A percentile compares a stretch with the other conserved stretches of the same genome.
phyloP scores from a whole-genome alignment of 495 filamentous ascomycete genomes.

The Penicillium canariense region DNA sequence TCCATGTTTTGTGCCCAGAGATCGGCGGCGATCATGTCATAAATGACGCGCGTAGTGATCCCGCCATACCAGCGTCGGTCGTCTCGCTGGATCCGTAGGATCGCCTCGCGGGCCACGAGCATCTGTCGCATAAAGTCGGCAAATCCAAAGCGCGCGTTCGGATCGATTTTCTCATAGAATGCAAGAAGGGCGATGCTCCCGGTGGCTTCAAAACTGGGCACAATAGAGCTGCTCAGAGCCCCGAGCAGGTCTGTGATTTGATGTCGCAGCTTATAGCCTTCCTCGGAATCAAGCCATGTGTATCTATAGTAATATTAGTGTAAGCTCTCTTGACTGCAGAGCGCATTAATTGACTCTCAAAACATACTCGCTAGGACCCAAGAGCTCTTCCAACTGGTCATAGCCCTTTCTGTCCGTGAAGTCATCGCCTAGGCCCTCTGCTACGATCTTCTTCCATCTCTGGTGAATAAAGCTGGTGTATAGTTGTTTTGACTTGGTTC shows the following conservation, averaged over 20 bases:
- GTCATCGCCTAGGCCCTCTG: not conserved
- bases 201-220: not conserved
- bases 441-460: not conserved
- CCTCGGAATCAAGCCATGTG: conserved; percentile 1
- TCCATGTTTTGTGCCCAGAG: not conserved
- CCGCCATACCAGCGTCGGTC: not conserved
- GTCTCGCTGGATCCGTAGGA: not conserved
- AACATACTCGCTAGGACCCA: not conserved
- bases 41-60: not conserved
- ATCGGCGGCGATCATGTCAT: not conserved
- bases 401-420: not conserved
- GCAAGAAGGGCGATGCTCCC: not conserved
- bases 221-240: not conserved
- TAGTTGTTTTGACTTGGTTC: not conserved
- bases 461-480: not conserved
- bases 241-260: conserved; percentile 4
- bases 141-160: not conserved
- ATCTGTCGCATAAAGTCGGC: not conserved
- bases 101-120: not conserved
- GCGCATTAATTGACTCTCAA: not conserved
- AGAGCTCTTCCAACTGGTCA: not conserved
- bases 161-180: not conserved
- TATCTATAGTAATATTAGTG: not conserved
- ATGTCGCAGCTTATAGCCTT: not conserved
- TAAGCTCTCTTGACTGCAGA: not conserved